A percentile compares a stretch with the other conserved stretches of the same genome.
These are phyloP conservation scores for Penicillium sp. DNA, from an alignment of 2,329 filamentous ascomycete species.

Conservation along the genomic window DNA sequence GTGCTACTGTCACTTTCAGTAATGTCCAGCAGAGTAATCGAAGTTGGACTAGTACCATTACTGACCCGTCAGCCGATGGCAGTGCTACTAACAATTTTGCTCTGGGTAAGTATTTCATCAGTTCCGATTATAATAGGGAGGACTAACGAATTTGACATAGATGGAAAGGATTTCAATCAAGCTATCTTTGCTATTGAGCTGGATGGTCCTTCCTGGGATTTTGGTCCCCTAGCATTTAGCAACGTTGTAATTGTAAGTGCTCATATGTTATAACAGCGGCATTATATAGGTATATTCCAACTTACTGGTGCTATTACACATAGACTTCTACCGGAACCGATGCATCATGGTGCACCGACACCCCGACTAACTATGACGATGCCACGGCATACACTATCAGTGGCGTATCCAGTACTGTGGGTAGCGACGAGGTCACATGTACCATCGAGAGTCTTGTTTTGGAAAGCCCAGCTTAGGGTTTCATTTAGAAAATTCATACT, in stretches of 20 bases:
- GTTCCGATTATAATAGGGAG: not conserved
- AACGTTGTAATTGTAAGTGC: not conserved
- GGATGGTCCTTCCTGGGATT: not conserved
- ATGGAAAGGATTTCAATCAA: not conserved
- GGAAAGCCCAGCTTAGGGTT: not conserved
- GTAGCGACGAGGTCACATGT: not conserved
- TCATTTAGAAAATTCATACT: no score
- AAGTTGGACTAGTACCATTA: not conserved
- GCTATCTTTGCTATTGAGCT: not conserved
- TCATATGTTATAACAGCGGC: not conserved
- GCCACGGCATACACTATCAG: not conserved
- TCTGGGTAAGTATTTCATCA: not conserved
- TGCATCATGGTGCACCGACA: not conserved
- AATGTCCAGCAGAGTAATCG: not conserved
- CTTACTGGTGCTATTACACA: not conserved
- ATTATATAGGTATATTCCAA: not conserved
- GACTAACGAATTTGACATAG: not conserved
- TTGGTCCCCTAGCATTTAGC: not conserved
- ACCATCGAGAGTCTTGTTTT: not conserved
- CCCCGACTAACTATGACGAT: not conserved
- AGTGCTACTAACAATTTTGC: not conserved
- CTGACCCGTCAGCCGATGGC: not conserved
- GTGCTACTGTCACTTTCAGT: not conserved
- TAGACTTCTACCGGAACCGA: not conserved
- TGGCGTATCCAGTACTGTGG: not conserved